Conservation (phyloP, 495 filamentous ascomycete genomes). For the Penicillium pulvis region DNA sequence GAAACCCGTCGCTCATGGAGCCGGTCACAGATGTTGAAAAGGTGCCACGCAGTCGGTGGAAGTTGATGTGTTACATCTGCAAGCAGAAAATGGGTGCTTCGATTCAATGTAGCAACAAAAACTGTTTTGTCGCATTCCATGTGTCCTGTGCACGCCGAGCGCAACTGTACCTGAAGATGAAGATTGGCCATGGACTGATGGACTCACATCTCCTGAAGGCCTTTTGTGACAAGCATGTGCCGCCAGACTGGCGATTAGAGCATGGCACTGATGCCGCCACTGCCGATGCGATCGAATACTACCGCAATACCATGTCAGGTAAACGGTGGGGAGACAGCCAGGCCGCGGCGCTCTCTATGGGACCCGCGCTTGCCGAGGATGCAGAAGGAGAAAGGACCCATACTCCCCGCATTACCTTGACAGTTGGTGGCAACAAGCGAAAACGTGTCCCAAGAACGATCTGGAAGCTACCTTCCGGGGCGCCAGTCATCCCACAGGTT, state of each 20-base stretch:
- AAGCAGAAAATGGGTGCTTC: slow-evolving; percentile 96
- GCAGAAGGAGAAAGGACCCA: slow-evolving; percentile 37
- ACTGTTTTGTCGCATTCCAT: slow-evolving; percentile 97
- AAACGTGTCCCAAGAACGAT: slow-evolving; percentile 69
- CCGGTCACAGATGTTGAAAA: slow-evolving; percentile 97
- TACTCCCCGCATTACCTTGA: slow-evolving; percentile 56
- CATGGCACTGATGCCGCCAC: slow-evolving; percentile 73
- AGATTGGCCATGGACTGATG: slow-evolving; percentile 82
- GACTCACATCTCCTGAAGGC: slow-evolving; percentile 91
- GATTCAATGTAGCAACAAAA: slow-evolving; percentile 97
- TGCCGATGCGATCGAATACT: slow-evolving; percentile 74
- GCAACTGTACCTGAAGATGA: slow-evolving; percentile 93
- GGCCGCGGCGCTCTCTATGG: slow-evolving; percentile 77
- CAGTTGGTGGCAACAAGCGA: slow-evolving; percentile 74
- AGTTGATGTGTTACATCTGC: slow-evolving; percentile 94
- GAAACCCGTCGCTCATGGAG: slow-evolving; percentile 98
- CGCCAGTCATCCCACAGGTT: slow-evolving; percentile 86
- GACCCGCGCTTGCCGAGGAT: slow-evolving; percentile 57
- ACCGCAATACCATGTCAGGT: slow-evolving; percentile 81
- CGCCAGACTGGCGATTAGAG: slow-evolving; percentile 83
- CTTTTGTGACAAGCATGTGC: slow-evolving; percentile 95
- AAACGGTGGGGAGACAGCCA: slow-evolving; percentile 90
- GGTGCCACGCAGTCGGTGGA: slow-evolving; percentile 91
- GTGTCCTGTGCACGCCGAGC: slow-evolving; percentile 92
- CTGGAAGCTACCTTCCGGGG: slow-evolving; percentile 94